Evolutionary conservation across 2,329 filamentous ascomycete species (phyloP).

Genomic region (Xylaria digitata): DNA sequence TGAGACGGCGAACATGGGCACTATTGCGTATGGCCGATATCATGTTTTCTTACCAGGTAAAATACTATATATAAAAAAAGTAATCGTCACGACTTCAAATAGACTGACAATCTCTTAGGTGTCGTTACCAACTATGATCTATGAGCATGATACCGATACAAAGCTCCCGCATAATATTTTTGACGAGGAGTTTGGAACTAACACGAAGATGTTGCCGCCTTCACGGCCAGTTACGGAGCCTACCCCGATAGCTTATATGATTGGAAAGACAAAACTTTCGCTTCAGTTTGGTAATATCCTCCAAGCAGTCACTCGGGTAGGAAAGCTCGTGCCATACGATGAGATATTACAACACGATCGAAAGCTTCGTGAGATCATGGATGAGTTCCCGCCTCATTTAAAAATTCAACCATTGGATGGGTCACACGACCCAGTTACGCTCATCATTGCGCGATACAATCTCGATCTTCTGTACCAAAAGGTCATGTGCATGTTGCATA

Average conservation of each 20-base stretch:
- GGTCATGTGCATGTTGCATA: slow-evolving; percentile 87
- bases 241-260: slow-evolving; percentile 83
- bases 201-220: slow-evolving; percentile 73
- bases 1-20: slow-evolving; percentile 75
- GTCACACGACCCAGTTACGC: slow-evolving; percentile 81
- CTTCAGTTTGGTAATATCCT: slow-evolving; percentile 78
- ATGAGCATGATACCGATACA: slow-evolving; percentile 79
- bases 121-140: slow-evolving; percentile 75
- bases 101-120: slow-evolving; percentile 50
- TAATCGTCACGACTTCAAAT: background rate
- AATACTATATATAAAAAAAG: slow-evolving; percentile 55
- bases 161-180: slow-evolving; percentile 81
- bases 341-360: slow-evolving; percentile 72
- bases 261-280: slow-evolving; percentile 75
- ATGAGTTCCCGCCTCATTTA: slow-evolving; percentile 82
- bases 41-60: slow-evolving; percentile 78
- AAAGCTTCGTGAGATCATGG: slow-evolving; percentile 69
- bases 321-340: slow-evolving; percentile 69
- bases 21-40: slow-evolving; percentile 79
- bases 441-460: slow-evolving; percentile 86
- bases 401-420: slow-evolving; percentile 80
- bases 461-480: slow-evolving; percentile 89
- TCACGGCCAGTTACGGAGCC: slow-evolving; percentile 75
- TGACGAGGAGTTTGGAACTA: slow-evolving; percentile 81
- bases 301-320: slow-evolving; percentile 69